Evolutionary conservation across 345 rosid genomes (phyloP).

Genomic region (Corchorus capsularis): DNA sequence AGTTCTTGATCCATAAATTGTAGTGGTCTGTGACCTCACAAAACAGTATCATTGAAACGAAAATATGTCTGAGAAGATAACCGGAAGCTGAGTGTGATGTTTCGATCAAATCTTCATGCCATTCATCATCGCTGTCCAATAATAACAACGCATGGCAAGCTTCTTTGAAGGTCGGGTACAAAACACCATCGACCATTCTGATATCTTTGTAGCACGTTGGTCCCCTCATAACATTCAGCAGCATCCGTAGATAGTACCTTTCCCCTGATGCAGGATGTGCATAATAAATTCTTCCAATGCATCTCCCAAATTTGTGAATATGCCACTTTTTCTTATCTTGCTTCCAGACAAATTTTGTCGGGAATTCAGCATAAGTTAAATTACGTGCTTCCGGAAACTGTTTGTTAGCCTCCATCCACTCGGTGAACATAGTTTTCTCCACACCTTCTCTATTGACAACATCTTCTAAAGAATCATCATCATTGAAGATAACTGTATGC

Average conservation of each 20-base stretch:
- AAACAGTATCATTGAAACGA: not conserved
- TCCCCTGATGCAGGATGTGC: not conserved
- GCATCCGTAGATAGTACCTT: not conserved
- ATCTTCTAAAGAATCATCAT: too few species aligned
- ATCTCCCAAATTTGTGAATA: not conserved
- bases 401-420: too few species aligned
- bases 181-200: not conserved
- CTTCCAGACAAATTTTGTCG: not conserved
- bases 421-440: too few species aligned
- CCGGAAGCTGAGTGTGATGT: not conserved
- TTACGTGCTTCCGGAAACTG: not conserved
- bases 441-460: too few species aligned
- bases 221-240: not conserved
- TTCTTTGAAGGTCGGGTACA: not conserved
- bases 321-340: not conserved
- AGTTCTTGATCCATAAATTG: too few species aligned
- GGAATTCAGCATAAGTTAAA: not conserved
- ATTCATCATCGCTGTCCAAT: not conserved
- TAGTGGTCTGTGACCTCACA: not conserved
- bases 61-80: not conserved
- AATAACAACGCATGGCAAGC: not conserved
- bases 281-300: not conserved
- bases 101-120: not conserved
- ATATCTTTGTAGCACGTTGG: not conserved
- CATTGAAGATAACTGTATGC: too few species aligned